Percentiles rank a stretch among this genome's conserved stretches.
These are phyloP conservation scores for Curvularia spicifera DNA, from an alignment of 2,329 filamentous ascomycete genomes.

Conservation along the genomic window DNA sequence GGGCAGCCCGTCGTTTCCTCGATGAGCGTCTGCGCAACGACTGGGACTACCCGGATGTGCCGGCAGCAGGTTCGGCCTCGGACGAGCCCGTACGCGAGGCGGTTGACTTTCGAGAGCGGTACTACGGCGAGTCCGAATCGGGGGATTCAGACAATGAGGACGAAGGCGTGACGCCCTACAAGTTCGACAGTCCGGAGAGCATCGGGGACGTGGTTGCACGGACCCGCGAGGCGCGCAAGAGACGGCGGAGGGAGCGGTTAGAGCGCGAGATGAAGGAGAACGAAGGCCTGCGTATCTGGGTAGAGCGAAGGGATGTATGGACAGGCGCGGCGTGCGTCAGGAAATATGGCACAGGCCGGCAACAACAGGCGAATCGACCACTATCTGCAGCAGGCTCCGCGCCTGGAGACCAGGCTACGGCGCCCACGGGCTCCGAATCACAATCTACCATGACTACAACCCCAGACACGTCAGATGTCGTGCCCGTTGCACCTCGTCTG, in stretches of 20 bases:
- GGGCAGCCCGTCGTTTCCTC: constrained; percentile 52
- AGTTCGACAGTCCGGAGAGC: constrained; percentile 55
- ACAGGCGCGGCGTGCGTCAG: constrained; percentile 70
- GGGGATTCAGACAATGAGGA: constrained; percentile 33
- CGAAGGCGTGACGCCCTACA: constrained; percentile 43
- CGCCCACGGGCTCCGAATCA: constrained; percentile 14
- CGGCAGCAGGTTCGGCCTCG: constrained; percentile 42
- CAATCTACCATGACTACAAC: constrained; percentile 10
- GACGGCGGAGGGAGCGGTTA: constrained; percentile 46
- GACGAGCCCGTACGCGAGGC: constrained; percentile 44
- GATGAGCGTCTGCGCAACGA: constrained; percentile 53
- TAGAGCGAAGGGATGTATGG: constrained; percentile 80
- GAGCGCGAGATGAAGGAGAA: constrained; percentile 69
- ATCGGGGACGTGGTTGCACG: constrained; percentile 49
- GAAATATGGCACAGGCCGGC: constrained; percentile 33
- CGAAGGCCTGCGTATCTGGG: constrained; percentile 79
- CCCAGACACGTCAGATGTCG: constrained; percentile 49
- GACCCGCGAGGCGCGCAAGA: constrained; percentile 43
- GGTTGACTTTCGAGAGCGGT: constrained; percentile 52
- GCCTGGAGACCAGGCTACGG: constrained; percentile 14
- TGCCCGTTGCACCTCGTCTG: constrained; percentile 77
- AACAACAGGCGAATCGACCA: constrained; percentile 2
- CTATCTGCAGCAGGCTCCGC: constrained; percentile 16
- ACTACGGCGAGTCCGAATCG: constrained; percentile 48
- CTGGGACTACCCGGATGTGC: constrained; percentile 52